Percentiles rank a stretch among this genome's conserved stretches.
phyloP scores from a whole-genome alignment of 345 rosid genomes.

The Eucalyptus caleyi region DNA sequence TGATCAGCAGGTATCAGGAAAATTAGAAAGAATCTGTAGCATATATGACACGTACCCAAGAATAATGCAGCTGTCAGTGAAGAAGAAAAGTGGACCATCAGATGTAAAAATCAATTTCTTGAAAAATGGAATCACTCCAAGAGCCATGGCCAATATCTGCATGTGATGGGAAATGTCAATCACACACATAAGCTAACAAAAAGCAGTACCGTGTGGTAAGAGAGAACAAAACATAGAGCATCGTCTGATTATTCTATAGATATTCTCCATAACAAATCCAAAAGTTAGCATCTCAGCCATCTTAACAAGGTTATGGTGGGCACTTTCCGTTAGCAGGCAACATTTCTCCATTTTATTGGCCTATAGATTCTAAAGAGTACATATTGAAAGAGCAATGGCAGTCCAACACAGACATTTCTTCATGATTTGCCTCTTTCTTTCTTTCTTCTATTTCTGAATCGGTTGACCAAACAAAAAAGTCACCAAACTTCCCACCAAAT shows the following conservation, averaged over 20 bases:
- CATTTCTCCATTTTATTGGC: not conserved
- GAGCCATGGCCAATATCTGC: slow-evolving; percentile 85
- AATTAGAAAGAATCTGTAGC: not conserved
- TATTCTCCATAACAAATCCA: not conserved
- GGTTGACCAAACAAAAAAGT: not conserved
- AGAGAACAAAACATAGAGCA: not conserved
- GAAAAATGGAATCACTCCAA: slow-evolving; percentile 66
- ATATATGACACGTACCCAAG: slow-evolving; percentile 56
- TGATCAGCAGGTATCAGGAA: not conserved
- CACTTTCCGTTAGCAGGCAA: not conserved
- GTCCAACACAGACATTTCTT: not conserved
- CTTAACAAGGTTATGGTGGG: not conserved
- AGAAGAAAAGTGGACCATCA: slow-evolving; percentile 92
- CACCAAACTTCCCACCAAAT: not conserved
- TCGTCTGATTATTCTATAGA: not conserved
- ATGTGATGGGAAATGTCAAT: not conserved
- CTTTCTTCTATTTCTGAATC: not conserved
- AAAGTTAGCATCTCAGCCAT: not conserved
- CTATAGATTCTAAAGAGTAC: not conserved
- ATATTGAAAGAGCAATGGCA: not conserved
- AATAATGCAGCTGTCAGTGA: slow-evolving; percentile 94
- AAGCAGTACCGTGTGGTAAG: not conserved
- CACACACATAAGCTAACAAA: not conserved
- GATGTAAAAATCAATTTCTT: slow-evolving; percentile 71
- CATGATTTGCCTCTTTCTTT: not conserved